phyloP scores from a whole-genome alignment of 2,329 filamentous ascomycete species.

The Sporothrix globosa region DNA sequence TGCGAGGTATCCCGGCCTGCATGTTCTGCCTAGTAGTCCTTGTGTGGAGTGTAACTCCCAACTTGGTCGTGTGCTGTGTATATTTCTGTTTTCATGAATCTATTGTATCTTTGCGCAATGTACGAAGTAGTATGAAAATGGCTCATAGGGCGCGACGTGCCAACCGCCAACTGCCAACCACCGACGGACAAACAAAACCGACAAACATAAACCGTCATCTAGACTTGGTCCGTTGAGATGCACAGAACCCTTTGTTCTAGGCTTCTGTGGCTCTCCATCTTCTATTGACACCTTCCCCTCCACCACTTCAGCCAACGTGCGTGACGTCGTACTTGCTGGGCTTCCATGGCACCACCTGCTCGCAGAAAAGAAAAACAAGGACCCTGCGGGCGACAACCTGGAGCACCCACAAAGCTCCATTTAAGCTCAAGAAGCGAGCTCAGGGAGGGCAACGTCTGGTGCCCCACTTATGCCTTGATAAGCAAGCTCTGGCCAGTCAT shows the following conservation, averaged over 20 bases:
- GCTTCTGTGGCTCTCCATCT: background rate
- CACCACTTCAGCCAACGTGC: background rate
- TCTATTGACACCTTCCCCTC: background rate
- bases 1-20: background rate
- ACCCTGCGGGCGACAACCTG: background rate
- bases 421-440: conserved; percentile 45
- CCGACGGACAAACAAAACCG: background rate
- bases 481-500: conserved; percentile 90
- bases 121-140: background rate
- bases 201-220: background rate
- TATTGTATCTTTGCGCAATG: conserved; percentile 25
- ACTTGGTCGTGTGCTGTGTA: conserved; percentile 7
- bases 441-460: background rate
- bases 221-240: background rate
- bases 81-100: conserved; percentile 22
- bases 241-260: background rate
- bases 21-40: too few relatives aligned
- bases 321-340: background rate
- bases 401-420: too few relatives aligned
- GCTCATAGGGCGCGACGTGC: background rate
- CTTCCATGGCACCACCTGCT: background rate
- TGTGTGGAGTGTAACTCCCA: background rate
- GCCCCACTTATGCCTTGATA: conserved; percentile 63
- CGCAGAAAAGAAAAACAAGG: conserved; percentile 2
- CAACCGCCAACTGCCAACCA: background rate